Conservation (phyloP, 1,284 basidiomycete species). For the Boletellus dicymbophilus region DNA sequence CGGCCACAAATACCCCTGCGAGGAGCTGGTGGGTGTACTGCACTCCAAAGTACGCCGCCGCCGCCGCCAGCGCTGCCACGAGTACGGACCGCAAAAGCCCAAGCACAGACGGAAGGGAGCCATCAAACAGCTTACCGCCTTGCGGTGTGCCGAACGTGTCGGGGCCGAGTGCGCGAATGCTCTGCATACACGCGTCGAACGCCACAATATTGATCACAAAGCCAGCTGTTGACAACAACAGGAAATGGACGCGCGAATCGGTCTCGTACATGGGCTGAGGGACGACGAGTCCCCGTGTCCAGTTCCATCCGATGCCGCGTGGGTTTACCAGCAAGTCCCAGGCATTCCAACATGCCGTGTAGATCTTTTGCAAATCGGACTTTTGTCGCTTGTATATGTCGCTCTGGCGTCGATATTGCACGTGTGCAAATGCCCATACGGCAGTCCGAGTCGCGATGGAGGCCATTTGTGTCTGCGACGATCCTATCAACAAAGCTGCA, state of each 20-base stretch:
- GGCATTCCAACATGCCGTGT: conserved; percentile 23
- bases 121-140: conserved; percentile 50
- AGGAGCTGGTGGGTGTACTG: conserved; percentile 43
- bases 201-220: conserved; percentile 9
- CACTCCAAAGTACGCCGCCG: conserved; percentile 47
- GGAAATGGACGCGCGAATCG: conserved; percentile 13
- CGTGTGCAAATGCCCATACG: conserved; percentile 18
- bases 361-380: conserved; percentile 2
- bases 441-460: conserved; percentile 16
- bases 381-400: neutral
- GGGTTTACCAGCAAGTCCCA: conserved; percentile 24
- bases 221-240: conserved; percentile 1
- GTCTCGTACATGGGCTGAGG: conserved; percentile 6
- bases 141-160: conserved; percentile 16
- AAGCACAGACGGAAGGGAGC: conserved; percentile 37
- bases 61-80: conserved; percentile 42
- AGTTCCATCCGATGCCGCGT: conserved; percentile 31
- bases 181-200: conserved; percentile 17
- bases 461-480: conserved; percentile 17
- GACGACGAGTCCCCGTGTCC: conserved; percentile 21
- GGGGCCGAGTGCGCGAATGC: conserved; percentile 14
- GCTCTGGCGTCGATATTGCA: conserved; percentile 13
- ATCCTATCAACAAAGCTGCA: neutral
- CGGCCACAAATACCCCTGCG: conserved; percentile 43
- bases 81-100: conserved; percentile 44